Conservation (phyloP, 805 yeast genomes). For the Ogataea kodamae region DNA sequence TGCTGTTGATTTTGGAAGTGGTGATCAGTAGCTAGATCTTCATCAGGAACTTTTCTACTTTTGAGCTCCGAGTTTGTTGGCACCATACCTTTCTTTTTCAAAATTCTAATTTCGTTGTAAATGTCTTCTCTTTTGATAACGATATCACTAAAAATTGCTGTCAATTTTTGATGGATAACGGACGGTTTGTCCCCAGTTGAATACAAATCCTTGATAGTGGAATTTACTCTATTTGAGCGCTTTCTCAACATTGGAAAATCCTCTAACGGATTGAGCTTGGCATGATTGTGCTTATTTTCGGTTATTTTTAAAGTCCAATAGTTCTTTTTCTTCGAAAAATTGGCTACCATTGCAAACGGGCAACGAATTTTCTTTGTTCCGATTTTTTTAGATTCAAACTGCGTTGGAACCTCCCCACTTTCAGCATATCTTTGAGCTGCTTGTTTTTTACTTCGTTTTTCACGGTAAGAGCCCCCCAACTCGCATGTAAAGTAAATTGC, state of each 20-base stretch:
- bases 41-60: conserved; percentile 25
- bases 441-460: conserved; percentile 37
- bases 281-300: conserved; percentile 57
- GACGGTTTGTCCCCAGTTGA: conserved; percentile 54
- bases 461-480: conserved; percentile 54
- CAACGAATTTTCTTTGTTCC: conserved; percentile 51
- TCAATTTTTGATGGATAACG: conserved; percentile 49
- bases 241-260: conserved; percentile 57
- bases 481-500: conserved; percentile 60
- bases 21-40: conserved; percentile 17
- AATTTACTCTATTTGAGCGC: conserved; percentile 49
- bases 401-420: conserved; percentile 22
- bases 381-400: conserved; percentile 23
- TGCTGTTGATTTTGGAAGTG: conserved; percentile 16
- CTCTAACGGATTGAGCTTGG: conserved; percentile 51
- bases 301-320: conserved; percentile 52
- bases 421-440: conserved; percentile 22
- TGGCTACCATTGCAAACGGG: conserved; percentile 59
- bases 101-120: conserved; percentile 54
- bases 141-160: conserved; percentile 50
- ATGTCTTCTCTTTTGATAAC: conserved; percentile 56
- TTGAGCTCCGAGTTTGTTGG: conserved; percentile 28
- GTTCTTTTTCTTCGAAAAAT: conserved; percentile 45
- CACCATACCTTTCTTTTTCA: conserved; percentile 44
- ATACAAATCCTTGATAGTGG: conserved; percentile 48